Percentiles rank a stretch among this genome's conserved stretches.
These are phyloP conservation scores for Fusarium agapanthi DNA, from an alignment of 2,329 filamentous ascomycete species.

Conservation along the genomic window DNA sequence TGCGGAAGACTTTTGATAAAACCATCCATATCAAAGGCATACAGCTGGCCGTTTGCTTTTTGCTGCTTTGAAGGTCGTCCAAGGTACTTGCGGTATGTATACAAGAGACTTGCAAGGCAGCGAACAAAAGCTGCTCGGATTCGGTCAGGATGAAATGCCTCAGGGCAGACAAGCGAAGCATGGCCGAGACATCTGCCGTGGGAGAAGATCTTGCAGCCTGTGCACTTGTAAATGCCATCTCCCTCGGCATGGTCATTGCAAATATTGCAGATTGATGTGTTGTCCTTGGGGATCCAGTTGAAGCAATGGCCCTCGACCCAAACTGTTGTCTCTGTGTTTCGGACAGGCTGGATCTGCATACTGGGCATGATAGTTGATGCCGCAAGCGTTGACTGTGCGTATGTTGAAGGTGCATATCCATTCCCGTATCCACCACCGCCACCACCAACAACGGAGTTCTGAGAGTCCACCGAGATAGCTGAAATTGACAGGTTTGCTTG, in stretches of 20 bases:
- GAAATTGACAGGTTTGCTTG: slow-evolving; percentile 67
- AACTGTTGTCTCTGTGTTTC: slow-evolving; percentile 79
- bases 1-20: slow-evolving; percentile 72
- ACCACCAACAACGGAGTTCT: slow-evolving; percentile 71
- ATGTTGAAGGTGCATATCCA: slow-evolving; percentile 83
- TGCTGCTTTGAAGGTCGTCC: slow-evolving; percentile 68
- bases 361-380: slow-evolving; percentile 89
- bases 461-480: slow-evolving; percentile 67
- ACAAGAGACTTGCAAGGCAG: slow-evolving; percentile 71
- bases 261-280: slow-evolving; percentile 70
- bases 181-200: slow-evolving; percentile 70
- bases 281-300: slow-evolving; percentile 69
- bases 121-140: slow-evolving; percentile 71
- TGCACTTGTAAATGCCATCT: slow-evolving; percentile 80
- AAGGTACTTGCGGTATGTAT: slow-evolving; percentile 72
- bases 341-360: slow-evolving; percentile 80
- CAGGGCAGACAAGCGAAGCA: slow-evolving; percentile 70
- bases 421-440: slow-evolving; percentile 46
- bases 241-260: slow-evolving; percentile 78
- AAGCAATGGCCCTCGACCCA: slow-evolving; percentile 90
- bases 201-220: slow-evolving; percentile 66
- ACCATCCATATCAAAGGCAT: slow-evolving; percentile 71
- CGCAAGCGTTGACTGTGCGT: slow-evolving; percentile 85
- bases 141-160: slow-evolving; percentile 69
- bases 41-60: slow-evolving; percentile 67